A percentile compares a stretch with the other conserved stretches of the same genome.
phyloP scores from a whole-genome alignment of 495 filamentous ascomycete genomes.

The Pyrenula massariospora region DNA sequence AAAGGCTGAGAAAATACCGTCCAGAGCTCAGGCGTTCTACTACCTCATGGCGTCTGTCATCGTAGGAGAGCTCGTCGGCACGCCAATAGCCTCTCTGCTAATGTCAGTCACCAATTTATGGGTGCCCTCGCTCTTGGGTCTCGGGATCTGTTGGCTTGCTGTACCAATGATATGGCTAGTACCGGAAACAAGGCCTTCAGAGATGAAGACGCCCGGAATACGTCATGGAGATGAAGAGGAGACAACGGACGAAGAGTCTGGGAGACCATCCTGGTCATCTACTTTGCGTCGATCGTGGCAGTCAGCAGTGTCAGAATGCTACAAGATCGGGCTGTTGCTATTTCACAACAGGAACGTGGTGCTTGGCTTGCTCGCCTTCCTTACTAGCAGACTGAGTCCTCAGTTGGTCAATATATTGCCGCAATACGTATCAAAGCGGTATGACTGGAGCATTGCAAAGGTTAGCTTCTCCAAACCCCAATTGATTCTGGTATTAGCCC shows the following conservation, averaged over 20 bases:
- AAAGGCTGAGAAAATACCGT: no score
- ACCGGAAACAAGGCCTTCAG: not conserved
- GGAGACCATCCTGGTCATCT: not conserved
- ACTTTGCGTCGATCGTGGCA: not conserved
- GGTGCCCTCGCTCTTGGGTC: not conserved
- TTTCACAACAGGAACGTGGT: not conserved
- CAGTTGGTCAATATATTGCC: not conserved
- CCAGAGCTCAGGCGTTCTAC: not conserved
- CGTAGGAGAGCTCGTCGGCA: not conserved
- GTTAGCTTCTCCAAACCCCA: not conserved
- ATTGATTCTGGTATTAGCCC: not conserved
- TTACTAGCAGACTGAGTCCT: not conserved
- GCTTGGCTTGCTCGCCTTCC: not conserved
- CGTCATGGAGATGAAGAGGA: not conserved
- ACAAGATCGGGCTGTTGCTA: not conserved
- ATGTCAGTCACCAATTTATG: not conserved
- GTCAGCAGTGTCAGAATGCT: not conserved
- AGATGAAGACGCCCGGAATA: not conserved
- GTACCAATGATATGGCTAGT: not conserved
- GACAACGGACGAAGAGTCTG: not conserved
- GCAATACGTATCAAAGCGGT: not conserved
- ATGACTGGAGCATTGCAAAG: not conserved
- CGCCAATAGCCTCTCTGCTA: not conserved
- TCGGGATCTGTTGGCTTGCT: not conserved
- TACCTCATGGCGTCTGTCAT: not conserved